Conservation (phyloP, 164 flowering plant genomes). For the Stephania cephalantha region DNA sequence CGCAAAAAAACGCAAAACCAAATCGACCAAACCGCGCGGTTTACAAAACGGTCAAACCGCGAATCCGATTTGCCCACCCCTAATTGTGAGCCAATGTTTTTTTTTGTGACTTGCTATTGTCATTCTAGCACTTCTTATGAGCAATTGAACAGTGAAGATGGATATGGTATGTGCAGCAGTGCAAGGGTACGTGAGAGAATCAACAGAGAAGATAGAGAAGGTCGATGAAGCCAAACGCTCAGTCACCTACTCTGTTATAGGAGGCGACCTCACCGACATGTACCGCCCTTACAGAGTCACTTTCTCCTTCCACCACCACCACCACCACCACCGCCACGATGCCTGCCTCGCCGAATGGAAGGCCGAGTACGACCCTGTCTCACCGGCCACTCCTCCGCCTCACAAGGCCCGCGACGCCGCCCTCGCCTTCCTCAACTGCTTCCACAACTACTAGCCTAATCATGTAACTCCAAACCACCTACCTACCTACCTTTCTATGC, state of each 20-base stretch:
- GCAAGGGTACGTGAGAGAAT: slow-evolving; percentile 36
- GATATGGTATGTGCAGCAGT: slow-evolving; percentile 25
- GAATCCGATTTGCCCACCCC: too few relatives aligned
- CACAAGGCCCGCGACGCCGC: slow-evolving; percentile 46
- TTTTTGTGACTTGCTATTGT: too few relatives aligned
- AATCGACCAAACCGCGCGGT: too few relatives aligned
- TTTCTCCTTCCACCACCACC: slow-evolving; percentile 35
- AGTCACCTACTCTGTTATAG: slow-evolving; percentile 33
- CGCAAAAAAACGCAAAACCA: too few relatives aligned
- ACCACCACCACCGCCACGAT: slow-evolving; percentile 10
- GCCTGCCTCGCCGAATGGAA: slow-evolving; percentile 42
- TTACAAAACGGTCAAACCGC: too few relatives aligned
- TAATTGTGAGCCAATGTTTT: too few relatives aligned
- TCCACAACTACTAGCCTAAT: slow-evolving; percentile 15
- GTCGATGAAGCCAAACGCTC: slow-evolving; percentile 39
- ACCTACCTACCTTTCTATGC: too few relatives aligned
- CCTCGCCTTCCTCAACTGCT: slow-evolving; percentile 25
- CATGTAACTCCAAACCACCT: not conserved
- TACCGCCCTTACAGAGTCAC: slow-evolving; percentile 45
- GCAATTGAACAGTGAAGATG: too few relatives aligned
- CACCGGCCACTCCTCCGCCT: slow-evolving; percentile 38
- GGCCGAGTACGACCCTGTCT: slow-evolving; percentile 33
- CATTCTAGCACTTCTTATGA: too few relatives aligned
- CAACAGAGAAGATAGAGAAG: slow-evolving; percentile 45
- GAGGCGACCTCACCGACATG: slow-evolving; percentile 40